Evolutionary conservation across 305 asterid species (phyloP).

Genomic region (Fraxinus baroniana): DNA sequence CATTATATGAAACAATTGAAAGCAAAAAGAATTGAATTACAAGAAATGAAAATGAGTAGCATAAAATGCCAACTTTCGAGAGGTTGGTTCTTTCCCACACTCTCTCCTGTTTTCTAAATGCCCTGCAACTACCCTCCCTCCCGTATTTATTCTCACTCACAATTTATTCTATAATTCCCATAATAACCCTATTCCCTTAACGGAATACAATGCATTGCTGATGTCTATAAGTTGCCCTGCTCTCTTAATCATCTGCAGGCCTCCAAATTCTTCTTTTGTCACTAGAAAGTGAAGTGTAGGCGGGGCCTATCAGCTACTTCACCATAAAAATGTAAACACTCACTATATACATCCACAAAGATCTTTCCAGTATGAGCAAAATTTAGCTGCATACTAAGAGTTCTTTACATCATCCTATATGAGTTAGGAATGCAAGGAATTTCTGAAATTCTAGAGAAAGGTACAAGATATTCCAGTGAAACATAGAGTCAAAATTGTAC

Average conservation of each 20-base stretch:
- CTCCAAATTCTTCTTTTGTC: background rate
- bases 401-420: background rate
- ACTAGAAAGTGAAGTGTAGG: background rate
- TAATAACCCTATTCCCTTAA: background rate
- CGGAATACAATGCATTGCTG: background rate
- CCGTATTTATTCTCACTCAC: background rate
- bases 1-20: background rate
- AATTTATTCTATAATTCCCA: background rate
- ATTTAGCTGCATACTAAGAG: background rate
- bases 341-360: background rate
- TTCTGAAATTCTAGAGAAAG: constrained; percentile 15
- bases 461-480: background rate
- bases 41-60: background rate
- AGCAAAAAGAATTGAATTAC: background rate
- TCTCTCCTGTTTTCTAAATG: background rate
- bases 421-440: constrained; percentile 10
- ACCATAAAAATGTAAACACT: background rate
- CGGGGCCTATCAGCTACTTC: background rate
- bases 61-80: background rate
- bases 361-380: background rate
- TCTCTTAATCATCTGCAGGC: background rate
- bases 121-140: background rate
- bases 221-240: background rate
- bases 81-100: background rate
- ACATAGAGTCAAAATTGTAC: background rate